These are phyloP conservation scores for Abrus pulchellus DNA, from an alignment of 306 rosid species.

Conservation along the genomic window DNA sequence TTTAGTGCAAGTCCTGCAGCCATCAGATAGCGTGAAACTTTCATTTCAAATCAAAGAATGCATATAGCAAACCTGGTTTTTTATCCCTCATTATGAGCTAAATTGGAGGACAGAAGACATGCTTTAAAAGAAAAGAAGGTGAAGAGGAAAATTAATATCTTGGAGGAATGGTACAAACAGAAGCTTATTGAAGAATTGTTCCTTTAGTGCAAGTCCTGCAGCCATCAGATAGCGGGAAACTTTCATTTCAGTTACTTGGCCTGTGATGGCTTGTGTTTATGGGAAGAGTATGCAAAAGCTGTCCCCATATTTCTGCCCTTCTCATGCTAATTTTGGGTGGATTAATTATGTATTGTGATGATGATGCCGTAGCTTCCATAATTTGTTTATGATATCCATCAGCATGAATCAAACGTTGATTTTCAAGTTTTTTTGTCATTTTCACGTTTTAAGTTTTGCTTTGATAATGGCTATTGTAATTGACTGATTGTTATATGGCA, in stretches of 20 bases:
- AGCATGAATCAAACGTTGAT: constrained; percentile 23
- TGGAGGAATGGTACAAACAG: constrained; percentile 1
- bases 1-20: too few relatives aligned
- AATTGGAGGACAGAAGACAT: constrained; percentile 9
- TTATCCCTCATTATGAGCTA: neutral
- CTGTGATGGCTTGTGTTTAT: constrained; percentile 29
- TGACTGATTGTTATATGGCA: constrained; percentile 58
- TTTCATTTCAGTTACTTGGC: constrained; percentile 39
- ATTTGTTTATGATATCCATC: constrained; percentile 28
- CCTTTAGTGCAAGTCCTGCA: too few relatives aligned
- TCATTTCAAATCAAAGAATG: neutral
- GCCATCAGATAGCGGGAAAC: constrained; percentile 14
- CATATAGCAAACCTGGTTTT: constrained; percentile 4
- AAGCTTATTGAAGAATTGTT: too few relatives aligned
- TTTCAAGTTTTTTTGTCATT: constrained; percentile 12
- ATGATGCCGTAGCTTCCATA: constrained; percentile 10
- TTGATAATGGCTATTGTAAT: constrained; percentile 18
- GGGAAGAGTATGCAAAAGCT: constrained; percentile 37
- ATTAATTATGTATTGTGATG: constrained; percentile 13
- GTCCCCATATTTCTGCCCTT: constrained; percentile 32
- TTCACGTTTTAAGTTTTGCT: constrained; percentile 32
- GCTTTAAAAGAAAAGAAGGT: constrained; percentile 6
- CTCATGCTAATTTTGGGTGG: constrained; percentile 17
- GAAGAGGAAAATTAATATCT: constrained; percentile 37
- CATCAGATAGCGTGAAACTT: too few relatives aligned